These are phyloP conservation scores for Inga leiocalycina DNA, from an alignment of 306 rosid species.

Conservation along the genomic window DNA sequence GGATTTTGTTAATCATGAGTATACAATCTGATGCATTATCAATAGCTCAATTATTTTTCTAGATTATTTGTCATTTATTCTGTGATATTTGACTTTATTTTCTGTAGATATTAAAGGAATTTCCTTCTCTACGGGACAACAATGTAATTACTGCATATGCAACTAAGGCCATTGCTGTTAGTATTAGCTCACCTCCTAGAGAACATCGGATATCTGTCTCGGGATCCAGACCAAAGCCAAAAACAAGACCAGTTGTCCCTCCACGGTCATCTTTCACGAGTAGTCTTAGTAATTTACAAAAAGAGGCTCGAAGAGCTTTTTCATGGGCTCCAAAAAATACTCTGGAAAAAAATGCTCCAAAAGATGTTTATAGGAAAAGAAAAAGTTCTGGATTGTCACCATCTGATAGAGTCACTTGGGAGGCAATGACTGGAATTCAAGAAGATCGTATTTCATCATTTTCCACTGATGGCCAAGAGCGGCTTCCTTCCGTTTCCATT, in stretches of 20 bases:
- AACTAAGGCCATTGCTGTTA: conserved; percentile 80
- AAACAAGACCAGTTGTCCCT: conserved; percentile 67
- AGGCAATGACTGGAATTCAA: conserved; percentile 96
- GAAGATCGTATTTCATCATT: conserved; percentile 80
- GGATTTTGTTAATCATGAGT: conserved; percentile 17
- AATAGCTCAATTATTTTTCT: conserved; percentile 22
- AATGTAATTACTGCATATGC: conserved; percentile 71
- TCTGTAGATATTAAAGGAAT: conserved; percentile 85
- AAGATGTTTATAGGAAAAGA: conserved; percentile 90
- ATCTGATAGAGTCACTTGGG: conserved; percentile 97
- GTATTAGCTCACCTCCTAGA: conserved; percentile 83
- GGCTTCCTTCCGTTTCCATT: conserved; percentile 83
- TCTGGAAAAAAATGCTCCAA: conserved; percentile 75
- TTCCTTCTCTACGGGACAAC: conserved; percentile 86
- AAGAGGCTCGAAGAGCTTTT: conserved; percentile 96
- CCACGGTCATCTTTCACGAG: conserved; percentile 75
- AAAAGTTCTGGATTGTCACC: conserved; percentile 91
- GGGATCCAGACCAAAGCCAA: conserved; percentile 78
- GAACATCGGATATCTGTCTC: conserved; percentile 89
- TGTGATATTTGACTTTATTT: conserved; percentile 30
- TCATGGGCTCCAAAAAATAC: conserved; percentile 92
- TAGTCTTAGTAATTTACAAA: conserved; percentile 90
- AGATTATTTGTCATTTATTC: conserved; percentile 22
- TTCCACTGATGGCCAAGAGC: conserved; percentile 92
- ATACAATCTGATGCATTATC: background rate